These are phyloP conservation scores for Candida stauntonica DNA, from an alignment of 805 yeast genomes.

Conservation along the genomic window DNA sequence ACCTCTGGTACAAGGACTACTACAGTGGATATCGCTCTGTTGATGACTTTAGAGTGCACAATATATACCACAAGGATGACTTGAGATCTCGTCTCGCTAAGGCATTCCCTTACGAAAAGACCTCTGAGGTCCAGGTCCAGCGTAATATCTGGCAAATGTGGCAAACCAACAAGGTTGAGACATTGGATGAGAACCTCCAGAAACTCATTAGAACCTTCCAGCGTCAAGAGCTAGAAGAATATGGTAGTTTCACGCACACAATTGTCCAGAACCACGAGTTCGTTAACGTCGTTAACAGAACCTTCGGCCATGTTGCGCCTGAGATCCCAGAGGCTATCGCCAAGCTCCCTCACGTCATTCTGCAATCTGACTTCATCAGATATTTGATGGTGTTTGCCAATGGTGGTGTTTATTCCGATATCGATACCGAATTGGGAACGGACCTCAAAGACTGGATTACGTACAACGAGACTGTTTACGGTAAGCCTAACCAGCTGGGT, in stretches of 20 bases:
- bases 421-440: conserved; percentile 51
- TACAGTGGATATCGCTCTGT: conserved; percentile 10
- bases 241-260: conserved; percentile 9
- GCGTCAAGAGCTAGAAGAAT: conserved; percentile 2
- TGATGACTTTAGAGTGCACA: conserved; percentile 13
- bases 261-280: conserved; percentile 34
- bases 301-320: conserved; percentile 50
- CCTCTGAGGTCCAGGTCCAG: conserved; percentile 25
- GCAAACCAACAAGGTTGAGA: conserved; percentile 28
- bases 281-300: conserved; percentile 23
- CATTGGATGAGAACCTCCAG: conserved; percentile 10
- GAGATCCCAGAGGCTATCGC: conserved; percentile 70
- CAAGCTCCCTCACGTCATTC: conserved; percentile 68
- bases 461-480: conserved; percentile 13
- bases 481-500: conserved; percentile 37
- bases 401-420: conserved; percentile 60
- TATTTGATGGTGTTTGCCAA: conserved; percentile 79
- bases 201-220: conserved; percentile 9
- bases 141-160: conserved; percentile 47
- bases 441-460: conserved; percentile 59
- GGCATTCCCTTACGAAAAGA: conserved; percentile 16
- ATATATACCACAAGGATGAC: conserved; percentile 7
- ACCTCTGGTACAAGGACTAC: background rate
- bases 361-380: conserved; percentile 91
- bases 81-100: conserved; percentile 11